These are phyloP conservation scores for Chlorociboria aeruginascens DNA, from an alignment of 495 filamentous ascomycete genomes.

Conservation along the genomic window DNA sequence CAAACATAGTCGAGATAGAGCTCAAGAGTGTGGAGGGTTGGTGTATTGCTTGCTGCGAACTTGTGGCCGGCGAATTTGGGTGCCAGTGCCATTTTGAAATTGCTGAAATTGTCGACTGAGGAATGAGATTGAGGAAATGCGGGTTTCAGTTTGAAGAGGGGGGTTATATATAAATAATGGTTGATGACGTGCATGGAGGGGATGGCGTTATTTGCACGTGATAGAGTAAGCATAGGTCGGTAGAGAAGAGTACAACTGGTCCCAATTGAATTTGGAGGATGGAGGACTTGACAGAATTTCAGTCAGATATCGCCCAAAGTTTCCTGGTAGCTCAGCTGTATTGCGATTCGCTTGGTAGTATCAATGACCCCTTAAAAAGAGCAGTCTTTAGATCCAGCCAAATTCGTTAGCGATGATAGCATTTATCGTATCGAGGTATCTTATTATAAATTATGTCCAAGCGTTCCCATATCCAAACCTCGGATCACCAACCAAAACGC, in stretches of 20 bases:
- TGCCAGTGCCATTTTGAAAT: constrained; percentile 52
- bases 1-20: constrained; percentile 83
- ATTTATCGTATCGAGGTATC: no score
- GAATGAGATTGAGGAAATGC: not conserved
- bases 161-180: not conserved
- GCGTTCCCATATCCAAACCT: not conserved
- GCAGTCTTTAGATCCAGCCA: no score
- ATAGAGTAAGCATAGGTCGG: not conserved
- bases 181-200: not conserved
- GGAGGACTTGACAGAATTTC: no score
- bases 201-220: not conserved
- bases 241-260: no score
- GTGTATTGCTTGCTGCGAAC: constrained; percentile 31
- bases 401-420: no score
- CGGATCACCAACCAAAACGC: not conserved
- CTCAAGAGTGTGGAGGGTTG: constrained; percentile 60
- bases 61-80: constrained; percentile 68
- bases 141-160: not conserved
- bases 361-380: no score
- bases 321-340: no score
- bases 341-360: no score
- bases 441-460: not conserved
- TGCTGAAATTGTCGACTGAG: not conserved
- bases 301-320: no score
- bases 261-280: no score